A percentile compares a stretch with the other conserved stretches of the same genome.
These are phyloP conservation scores for Barnettozyma vustinii DNA, from an alignment of 805 yeast species.

Conservation along the genomic window DNA sequence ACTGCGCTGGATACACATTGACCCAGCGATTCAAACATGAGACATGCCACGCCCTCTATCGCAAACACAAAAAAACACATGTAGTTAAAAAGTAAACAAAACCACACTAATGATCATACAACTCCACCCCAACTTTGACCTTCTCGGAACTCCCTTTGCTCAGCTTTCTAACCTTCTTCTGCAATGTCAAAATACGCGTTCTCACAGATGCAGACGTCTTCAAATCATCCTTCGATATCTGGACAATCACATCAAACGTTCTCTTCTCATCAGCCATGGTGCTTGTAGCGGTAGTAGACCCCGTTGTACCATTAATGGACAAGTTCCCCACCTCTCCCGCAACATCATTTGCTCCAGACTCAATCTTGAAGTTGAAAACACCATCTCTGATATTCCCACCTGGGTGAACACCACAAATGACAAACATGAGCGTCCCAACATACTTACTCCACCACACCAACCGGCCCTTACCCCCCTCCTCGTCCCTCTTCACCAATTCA, in stretches of 20 bases:
- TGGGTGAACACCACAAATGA: constrained; percentile 75
- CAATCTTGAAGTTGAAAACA: constrained; percentile 40
- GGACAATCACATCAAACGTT: constrained; percentile 35
- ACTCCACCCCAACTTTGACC: constrained; percentile 47
- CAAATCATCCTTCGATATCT: constrained; percentile 45
- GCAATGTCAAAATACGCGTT: constrained; percentile 52
- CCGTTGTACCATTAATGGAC: not conserved
- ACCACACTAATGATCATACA: constrained; percentile 25
- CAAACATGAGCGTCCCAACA: constrained; percentile 69
- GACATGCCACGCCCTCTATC: too few species aligned
- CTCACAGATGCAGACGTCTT: constrained; percentile 56
- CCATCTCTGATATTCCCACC: constrained; percentile 71
- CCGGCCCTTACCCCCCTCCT: constrained; percentile 31
- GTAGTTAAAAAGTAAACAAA: not conserved
- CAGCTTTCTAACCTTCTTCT: constrained; percentile 54
- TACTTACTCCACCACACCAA: constrained; percentile 70
- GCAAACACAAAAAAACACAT: too few species aligned
- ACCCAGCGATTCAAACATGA: too few species aligned
- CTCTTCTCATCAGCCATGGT: constrained; percentile 24
- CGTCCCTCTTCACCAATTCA: constrained; percentile 41
- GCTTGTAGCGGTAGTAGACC: not conserved
- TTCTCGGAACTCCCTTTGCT: constrained; percentile 44
- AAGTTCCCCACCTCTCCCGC: not conserved
- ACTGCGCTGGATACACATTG: too few species aligned
- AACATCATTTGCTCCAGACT: not conserved